phyloP scores from a whole-genome alignment of 345 rosid species.

The Eucalyptus brandiana region DNA sequence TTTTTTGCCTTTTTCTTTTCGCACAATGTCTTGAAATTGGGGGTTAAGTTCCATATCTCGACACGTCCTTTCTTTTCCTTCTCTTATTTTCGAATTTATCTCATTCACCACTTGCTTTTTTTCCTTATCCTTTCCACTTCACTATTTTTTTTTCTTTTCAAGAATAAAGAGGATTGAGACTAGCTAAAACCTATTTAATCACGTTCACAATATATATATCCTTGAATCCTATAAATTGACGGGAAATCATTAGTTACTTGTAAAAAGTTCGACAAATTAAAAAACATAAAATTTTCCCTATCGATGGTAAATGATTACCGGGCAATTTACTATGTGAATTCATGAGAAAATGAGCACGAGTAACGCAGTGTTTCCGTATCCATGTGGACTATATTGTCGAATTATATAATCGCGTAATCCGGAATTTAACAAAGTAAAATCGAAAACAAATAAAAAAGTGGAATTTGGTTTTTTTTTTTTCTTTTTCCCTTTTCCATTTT shows the following conservation, averaged over 20 bases:
- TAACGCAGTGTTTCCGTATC: background rate
- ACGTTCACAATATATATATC: background rate
- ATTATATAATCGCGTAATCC: background rate
- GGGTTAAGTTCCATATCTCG: no score
- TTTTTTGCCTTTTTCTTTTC: background rate
- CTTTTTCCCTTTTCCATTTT: background rate
- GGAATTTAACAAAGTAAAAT: background rate
- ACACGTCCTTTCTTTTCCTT: no score
- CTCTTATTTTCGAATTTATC: background rate
- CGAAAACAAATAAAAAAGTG: background rate
- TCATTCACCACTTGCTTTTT: background rate
- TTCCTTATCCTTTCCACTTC: background rate
- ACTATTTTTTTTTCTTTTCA: background rate
- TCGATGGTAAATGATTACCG: rapidly evolving
- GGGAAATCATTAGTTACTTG: rapidly evolving
- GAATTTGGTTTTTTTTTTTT: background rate
- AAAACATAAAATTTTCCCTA: rapidly evolving
- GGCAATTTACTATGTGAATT: background rate
- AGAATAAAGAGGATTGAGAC: background rate
- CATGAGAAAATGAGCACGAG: background rate
- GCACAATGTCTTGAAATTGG: no score
- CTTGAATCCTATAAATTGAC: rapidly evolving
- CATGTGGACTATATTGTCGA: background rate
- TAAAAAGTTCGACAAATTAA: background rate
- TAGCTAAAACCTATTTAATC: rapidly evolving